Evolutionary conservation across 495 filamentous ascomycete genomes (phyloP).

Genomic region (Aspergillus nanangensis): DNA sequence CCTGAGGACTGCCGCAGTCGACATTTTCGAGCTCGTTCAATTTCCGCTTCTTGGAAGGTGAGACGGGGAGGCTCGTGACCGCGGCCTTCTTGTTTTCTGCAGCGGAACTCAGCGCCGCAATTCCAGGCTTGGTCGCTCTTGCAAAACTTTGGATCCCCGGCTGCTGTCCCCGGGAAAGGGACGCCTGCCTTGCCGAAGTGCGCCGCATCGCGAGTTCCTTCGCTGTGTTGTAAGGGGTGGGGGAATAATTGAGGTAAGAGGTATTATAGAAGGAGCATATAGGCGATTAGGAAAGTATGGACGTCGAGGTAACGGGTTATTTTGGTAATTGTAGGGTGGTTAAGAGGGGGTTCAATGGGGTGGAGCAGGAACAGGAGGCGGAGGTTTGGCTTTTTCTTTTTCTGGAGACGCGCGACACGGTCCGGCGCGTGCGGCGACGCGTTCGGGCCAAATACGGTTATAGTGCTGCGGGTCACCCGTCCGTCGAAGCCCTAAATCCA

Average conservation of each 20-base stretch:
- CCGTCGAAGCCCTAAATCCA: too few species aligned
- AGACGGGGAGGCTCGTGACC: constrained; percentile 18
- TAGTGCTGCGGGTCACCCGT: constrained; percentile 1
- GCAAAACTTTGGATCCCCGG: constrained; percentile 36
- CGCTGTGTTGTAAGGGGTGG: constrained; percentile 1
- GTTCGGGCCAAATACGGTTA: constrained; percentile 7
- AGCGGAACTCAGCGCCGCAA: constrained; percentile 10
- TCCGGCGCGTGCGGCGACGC: constrained; percentile 4
- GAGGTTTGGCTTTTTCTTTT: constrained; percentile 3
- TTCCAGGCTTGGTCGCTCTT: constrained; percentile 40
- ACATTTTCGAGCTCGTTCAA: constrained; percentile 39
- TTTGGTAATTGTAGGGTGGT: constrained; percentile 3
- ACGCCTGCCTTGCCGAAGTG: constrained; percentile 21
- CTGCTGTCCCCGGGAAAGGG: constrained; percentile 31
- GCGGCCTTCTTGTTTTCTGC: constrained; percentile 18
- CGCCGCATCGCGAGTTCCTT: constrained; percentile 36
- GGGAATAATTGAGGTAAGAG: constrained; percentile 9
- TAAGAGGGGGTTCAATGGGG: neutral
- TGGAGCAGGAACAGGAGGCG: constrained; percentile 1
- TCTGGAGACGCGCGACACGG: constrained; percentile 8
- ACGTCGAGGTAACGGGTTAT: constrained; percentile 1
- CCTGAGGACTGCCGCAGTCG: constrained; percentile 8
- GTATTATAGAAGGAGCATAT: constrained; percentile 19
- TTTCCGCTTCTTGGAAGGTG: constrained; percentile 47
- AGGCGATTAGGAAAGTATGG: constrained; percentile 4